Evolutionary conservation across 805 yeast genomes (phyloP).

Genomic region (Millerozyma miso): DNA sequence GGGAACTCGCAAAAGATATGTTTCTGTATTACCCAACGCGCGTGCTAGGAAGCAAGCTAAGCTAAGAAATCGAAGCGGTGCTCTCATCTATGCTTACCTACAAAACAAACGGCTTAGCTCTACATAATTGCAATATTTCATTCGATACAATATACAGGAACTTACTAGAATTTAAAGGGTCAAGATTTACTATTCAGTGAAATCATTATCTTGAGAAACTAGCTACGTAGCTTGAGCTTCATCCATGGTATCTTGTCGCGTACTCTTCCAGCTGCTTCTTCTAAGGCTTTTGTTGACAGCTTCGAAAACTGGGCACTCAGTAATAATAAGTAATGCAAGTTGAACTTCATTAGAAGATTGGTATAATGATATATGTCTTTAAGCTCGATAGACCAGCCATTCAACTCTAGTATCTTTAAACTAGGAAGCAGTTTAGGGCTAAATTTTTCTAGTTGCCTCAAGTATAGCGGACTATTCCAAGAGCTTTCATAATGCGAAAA

Average conservation of each 20-base stretch:
- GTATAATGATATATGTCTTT: neutral
- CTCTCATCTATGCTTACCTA: neutral
- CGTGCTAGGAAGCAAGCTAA: neutral
- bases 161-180: neutral
- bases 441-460: conserved; percentile 5
- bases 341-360: neutral
- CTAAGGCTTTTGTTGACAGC: neutral
- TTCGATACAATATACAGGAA: neutral
- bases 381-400: conserved; percentile 17
- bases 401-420: conserved; percentile 12
- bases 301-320: neutral
- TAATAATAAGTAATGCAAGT: neutral
- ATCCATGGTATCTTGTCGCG: neutral
- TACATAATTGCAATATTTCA: neutral
- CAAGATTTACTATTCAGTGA: too few species aligned
- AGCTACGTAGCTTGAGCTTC: neutral
- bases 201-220: too few species aligned
- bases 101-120: too few species aligned
- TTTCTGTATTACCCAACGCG: conserved; percentile 34
- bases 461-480: conserved; percentile 7
- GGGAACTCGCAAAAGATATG: conserved; percentile 27
- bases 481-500: conserved; percentile 2
- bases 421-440: conserved; percentile 11
- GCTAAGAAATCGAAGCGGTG: neutral
- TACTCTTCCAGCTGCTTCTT: neutral